These are phyloP conservation scores for Neurospora pannonica DNA, from an alignment of 495 filamentous ascomycete genomes.

Conservation along the genomic window DNA sequence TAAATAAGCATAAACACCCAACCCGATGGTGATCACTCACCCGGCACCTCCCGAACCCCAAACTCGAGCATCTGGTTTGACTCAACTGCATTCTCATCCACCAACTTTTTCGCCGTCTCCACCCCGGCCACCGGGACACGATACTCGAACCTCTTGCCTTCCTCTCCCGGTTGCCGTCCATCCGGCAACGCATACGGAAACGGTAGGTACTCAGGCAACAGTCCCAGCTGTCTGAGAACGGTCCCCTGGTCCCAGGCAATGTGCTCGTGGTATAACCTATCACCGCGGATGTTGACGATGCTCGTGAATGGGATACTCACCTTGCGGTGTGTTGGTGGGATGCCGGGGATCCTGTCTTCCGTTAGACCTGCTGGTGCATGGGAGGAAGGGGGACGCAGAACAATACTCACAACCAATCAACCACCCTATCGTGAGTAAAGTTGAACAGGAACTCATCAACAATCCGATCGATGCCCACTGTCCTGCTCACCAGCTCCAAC, in stretches of 20 bases:
- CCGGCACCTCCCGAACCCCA: constrained; percentile 15
- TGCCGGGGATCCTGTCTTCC: constrained; percentile 47
- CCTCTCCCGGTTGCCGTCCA: constrained; percentile 25
- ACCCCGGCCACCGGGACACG: constrained; percentile 59
- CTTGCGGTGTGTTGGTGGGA: constrained; percentile 57
- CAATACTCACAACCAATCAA: constrained; percentile 59
- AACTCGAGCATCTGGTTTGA: constrained; percentile 58
- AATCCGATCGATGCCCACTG: constrained; percentile 47
- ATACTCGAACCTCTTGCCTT: constrained; percentile 44
- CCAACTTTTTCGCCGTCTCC: constrained; percentile 57
- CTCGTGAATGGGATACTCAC: constrained; percentile 65
- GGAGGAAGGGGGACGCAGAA: not conserved
- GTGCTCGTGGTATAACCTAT: constrained; percentile 70
- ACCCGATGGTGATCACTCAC: not conserved
- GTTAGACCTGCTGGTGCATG: not conserved
- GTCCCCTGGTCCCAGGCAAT: constrained; percentile 85
- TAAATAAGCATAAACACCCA: not conserved
- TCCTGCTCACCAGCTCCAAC: constrained; percentile 64
- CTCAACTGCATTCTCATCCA: constrained; percentile 47
- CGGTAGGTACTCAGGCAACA: constrained; percentile 51
- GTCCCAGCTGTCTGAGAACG: constrained; percentile 65
- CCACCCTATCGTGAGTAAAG: constrained; percentile 61
- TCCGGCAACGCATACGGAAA: constrained; percentile 45
- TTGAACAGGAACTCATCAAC: constrained; percentile 49
- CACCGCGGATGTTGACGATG: constrained; percentile 65